phyloP scores from a whole-genome alignment of 805 yeast genomes.

The Barnettozyma sp. region DNA sequence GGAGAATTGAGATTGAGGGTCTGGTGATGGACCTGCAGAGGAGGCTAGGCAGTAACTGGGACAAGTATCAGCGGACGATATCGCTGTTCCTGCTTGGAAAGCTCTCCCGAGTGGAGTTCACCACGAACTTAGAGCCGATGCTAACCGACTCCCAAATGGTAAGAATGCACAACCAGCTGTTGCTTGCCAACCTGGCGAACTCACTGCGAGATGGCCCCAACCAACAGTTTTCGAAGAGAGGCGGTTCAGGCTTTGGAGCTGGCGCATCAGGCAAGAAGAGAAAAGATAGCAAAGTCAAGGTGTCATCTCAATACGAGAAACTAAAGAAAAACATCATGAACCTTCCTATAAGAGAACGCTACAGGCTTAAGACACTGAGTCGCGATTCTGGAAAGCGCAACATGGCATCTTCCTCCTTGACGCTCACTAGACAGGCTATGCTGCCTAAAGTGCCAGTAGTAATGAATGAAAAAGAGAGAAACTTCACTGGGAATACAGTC shows the following conservation, averaged over 20 bases:
- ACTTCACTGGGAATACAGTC: constrained; percentile 38
- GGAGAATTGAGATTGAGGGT: constrained; percentile 52
- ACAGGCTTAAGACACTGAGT: constrained; percentile 76
- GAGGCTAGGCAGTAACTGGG: constrained; percentile 72
- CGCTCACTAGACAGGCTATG: constrained; percentile 53
- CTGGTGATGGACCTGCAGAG: constrained; percentile 69
- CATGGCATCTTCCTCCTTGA: constrained; percentile 59
- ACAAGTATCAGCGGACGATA: constrained; percentile 71
- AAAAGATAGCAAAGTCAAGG: constrained; percentile 41
- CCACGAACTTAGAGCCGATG: constrained; percentile 48
- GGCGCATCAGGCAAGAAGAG: constrained; percentile 41
- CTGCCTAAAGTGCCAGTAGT: constrained; percentile 79
- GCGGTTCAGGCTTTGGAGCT: constrained; percentile 40
- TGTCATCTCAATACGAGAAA: constrained; percentile 68
- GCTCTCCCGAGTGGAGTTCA: constrained; percentile 69
- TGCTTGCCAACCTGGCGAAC: constrained; percentile 78
- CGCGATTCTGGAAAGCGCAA: constrained; percentile 77
- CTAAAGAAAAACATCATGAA: constrained; percentile 83
- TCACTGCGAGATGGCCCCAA: constrained; percentile 74
- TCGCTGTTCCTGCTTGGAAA: constrained; percentile 73
- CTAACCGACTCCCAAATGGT: constrained; percentile 31
- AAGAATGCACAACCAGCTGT: constrained; percentile 73
- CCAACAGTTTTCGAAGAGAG: constrained; percentile 19
- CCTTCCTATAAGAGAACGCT: constrained; percentile 75
- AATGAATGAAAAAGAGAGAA: constrained; percentile 24